These are phyloP conservation scores for Soucietia sequanensis DNA, from an alignment of 805 yeast species.

Conservation along the genomic window DNA sequence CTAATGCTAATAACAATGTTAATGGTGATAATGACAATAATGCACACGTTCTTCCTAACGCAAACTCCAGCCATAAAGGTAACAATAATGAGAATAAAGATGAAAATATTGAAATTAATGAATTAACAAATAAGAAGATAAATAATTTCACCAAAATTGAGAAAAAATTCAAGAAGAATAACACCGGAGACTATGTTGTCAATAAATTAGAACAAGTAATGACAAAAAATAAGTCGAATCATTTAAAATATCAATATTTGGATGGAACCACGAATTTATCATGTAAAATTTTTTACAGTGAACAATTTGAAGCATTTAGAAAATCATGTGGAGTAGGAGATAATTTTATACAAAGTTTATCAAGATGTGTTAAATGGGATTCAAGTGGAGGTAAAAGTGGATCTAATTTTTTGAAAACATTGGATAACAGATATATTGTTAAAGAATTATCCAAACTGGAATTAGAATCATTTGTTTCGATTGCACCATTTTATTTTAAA, in stretches of 20 bases:
- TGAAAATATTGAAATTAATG: slow-evolving; percentile 17
- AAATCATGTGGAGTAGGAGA: slow-evolving; percentile 75
- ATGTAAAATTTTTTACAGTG: slow-evolving; percentile 93
- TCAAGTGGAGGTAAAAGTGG: slow-evolving; percentile 97
- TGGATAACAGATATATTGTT: slow-evolving; percentile 85
- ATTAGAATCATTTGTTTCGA: slow-evolving; percentile 87
- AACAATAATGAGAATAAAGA: too few species aligned
- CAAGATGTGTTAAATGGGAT: slow-evolving; percentile 94
- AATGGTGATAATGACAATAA: too few species aligned
- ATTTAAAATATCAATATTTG: slow-evolving; percentile 86
- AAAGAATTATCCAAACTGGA: slow-evolving; percentile 88
- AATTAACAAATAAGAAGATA: slow-evolving; percentile 30
- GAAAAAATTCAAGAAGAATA: slow-evolving; percentile 37
- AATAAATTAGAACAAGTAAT: slow-evolving; percentile 60
- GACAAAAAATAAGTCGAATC: slow-evolving; percentile 83
- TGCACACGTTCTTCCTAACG: too few species aligned
- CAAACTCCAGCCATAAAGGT: too few species aligned
- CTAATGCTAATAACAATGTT: too few species aligned
- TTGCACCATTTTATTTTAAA: slow-evolving; percentile 96
- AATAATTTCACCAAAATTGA: slow-evolving; percentile 40
- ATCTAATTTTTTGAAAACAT: slow-evolving; percentile 86
- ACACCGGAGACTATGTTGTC: slow-evolving; percentile 17
- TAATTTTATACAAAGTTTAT: slow-evolving; percentile 80
- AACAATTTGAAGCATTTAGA: slow-evolving; percentile 93
- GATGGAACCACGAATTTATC: slow-evolving; percentile 82